phyloP scores from a whole-genome alignment of 75 land plant genomes.

The Selaginella tamariscina region DNA sequence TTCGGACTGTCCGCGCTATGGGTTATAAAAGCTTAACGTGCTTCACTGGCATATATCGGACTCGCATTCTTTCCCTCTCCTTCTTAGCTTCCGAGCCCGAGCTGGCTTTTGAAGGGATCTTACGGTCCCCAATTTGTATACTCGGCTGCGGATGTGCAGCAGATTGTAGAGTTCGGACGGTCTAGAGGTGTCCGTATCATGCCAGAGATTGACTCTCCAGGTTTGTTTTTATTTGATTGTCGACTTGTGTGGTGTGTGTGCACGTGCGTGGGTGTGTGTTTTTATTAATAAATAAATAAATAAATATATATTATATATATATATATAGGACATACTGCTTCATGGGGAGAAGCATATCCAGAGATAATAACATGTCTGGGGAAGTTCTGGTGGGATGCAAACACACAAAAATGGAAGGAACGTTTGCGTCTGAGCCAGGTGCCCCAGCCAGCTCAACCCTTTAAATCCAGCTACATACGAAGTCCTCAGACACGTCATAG shows the following conservation, averaged over 20 bases:
- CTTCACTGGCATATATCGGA: conserved; percentile 94
- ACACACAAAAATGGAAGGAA: conserved; percentile 15
- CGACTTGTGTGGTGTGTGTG: too few species aligned
- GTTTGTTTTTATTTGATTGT: too few species aligned
- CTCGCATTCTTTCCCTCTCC: conserved; percentile 80
- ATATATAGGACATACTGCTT: conserved; percentile 69
- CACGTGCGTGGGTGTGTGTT: too few species aligned
- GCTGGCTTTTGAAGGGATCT: conserved; percentile 54
- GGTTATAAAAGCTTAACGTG: conserved; percentile 67
- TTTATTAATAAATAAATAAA: too few species aligned
- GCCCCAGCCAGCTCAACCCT: conserved; percentile 92
- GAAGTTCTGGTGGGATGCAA: conserved; percentile 61
- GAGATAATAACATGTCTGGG: conserved; percentile 77
- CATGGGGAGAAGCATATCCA: conserved; percentile 87
- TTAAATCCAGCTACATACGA: conserved; percentile 57
- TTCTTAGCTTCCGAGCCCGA: conserved; percentile 63
- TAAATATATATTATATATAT: background rate
- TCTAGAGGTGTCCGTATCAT: conserved; percentile 57
- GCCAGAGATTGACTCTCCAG: conserved; percentile 81
- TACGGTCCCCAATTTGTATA: conserved; percentile 51
- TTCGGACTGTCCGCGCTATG: conserved; percentile 64
- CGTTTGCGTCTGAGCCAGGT: conserved; percentile 73
- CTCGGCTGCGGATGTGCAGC: conserved; percentile 35
- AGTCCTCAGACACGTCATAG: conserved; percentile 47
- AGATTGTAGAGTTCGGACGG: conserved; percentile 42